Evolutionary conservation across 2,329 filamentous ascomycete species (phyloP).

Genomic region (Neofusicoccum kwambonambiense): DNA sequence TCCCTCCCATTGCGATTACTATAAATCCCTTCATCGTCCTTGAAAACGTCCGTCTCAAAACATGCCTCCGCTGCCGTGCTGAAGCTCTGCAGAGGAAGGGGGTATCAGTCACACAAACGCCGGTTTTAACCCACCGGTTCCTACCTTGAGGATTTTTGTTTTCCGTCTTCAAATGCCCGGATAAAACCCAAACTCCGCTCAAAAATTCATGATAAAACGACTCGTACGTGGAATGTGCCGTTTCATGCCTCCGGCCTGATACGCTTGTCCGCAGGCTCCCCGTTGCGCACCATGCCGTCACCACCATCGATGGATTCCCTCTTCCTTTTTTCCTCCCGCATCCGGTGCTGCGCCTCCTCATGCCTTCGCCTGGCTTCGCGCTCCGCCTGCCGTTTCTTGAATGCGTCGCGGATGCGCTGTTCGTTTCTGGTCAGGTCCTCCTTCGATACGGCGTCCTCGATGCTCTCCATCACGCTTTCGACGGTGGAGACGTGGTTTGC

Average conservation of each 20-base stretch:
- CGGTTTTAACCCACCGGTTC: background rate
- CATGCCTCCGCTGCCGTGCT: background rate
- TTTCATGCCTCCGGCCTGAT: background rate
- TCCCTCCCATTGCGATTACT: background rate
- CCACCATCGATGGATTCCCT: slow-evolving; percentile 16
- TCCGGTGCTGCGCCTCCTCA: slow-evolving; percentile 16
- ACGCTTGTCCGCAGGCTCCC: slow-evolving; percentile 14
- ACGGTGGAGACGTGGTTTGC: slow-evolving; percentile 87
- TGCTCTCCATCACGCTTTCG: slow-evolving; percentile 83
- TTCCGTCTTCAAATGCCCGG: background rate
- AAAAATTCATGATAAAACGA: background rate
- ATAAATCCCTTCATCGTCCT: background rate
- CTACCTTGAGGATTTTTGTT: background rate
- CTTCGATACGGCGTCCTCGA: slow-evolving; percentile 79
- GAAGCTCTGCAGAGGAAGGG: background rate
- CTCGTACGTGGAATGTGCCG: background rate
- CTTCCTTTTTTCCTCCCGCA: slow-evolving; percentile 23
- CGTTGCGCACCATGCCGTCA: background rate
- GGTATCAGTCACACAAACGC: slow-evolving; percentile 16
- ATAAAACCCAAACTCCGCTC: background rate
- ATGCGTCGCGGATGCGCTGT: slow-evolving; percentile 71
- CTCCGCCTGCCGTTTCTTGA: slow-evolving; percentile 64
- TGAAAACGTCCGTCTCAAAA: background rate
- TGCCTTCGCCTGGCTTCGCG: slow-evolving; percentile 20
- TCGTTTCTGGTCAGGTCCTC: slow-evolving; percentile 72